A percentile compares a stretch with the other conserved stretches of the same genome.
Evolutionary conservation across 495 filamentous ascomycete species (phyloP).

Genomic region (Lichina pygmaea): DNA sequence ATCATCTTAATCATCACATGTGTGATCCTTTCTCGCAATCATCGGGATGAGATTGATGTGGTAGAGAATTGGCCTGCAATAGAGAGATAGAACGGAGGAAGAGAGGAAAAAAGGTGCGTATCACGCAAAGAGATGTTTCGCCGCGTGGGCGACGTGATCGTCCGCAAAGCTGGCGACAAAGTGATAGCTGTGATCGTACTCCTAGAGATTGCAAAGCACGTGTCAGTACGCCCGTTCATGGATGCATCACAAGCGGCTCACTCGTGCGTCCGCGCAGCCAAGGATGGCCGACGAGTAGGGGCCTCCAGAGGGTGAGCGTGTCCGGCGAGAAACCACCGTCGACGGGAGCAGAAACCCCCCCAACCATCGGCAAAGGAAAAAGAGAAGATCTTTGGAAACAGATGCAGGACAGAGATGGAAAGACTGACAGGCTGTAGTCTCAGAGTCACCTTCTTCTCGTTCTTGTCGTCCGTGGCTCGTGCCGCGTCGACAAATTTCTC

Average conservation of each 20-base stretch:
- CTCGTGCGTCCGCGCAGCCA: no score
- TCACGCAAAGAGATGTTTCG: constrained; percentile 39
- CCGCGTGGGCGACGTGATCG: constrained; percentile 77
- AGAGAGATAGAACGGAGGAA: background rate
- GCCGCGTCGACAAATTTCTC: constrained; percentile 77
- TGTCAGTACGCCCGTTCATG: no score
- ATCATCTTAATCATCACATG: no score
- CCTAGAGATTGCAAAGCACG: constrained; percentile 13
- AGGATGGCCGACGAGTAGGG: background rate
- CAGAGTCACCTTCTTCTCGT: constrained; percentile 35
- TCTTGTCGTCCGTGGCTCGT: constrained; percentile 27
- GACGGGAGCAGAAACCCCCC: background rate
- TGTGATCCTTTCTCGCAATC: no score
- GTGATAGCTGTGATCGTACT: constrained; percentile 91
- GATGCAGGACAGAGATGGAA: background rate
- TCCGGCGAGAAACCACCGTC: background rate
- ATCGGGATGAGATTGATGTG: no score
- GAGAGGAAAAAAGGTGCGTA: background rate
- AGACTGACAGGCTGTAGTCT: constrained; percentile 46
- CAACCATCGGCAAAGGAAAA: no score
- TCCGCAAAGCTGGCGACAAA: constrained; percentile 73
- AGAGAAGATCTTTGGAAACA: no score
- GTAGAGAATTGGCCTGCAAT: no score
- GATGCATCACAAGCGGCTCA: no score
- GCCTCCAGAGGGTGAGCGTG: background rate